Percentiles rank a stretch among this genome's conserved stretches.
These are phyloP conservation scores for Scleroderma bovista DNA, from an alignment of 768 basidiomycete species.

Conservation along the genomic window DNA sequence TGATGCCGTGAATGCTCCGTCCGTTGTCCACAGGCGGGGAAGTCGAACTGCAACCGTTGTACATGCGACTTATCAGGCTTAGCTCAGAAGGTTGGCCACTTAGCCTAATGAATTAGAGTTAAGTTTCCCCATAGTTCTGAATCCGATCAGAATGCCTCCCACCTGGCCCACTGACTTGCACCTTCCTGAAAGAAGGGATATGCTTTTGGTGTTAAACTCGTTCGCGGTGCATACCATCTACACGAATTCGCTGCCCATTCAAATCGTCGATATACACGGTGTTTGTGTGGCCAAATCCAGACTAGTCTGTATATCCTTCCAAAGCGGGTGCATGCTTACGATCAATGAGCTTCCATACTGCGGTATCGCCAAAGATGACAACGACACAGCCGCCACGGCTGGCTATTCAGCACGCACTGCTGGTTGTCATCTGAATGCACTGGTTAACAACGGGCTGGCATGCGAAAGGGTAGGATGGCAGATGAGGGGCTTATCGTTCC, in stretches of 20 bases:
- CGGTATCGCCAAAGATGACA: conserved; percentile 45
- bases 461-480: conserved; percentile 7
- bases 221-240: conserved; percentile 87
- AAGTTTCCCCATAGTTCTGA: not conserved
- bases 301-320: conserved; percentile 61
- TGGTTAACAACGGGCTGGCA: conserved; percentile 50
- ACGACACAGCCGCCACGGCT: conserved; percentile 26
- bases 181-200: conserved; percentile 66
- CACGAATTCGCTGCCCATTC: conserved; percentile 55
- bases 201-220: conserved; percentile 84
- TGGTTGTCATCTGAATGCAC: conserved; percentile 56
- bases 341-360: conserved; percentile 54
- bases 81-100: conserved; percentile 58
- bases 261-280: conserved; percentile 20
- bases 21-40: not conserved
- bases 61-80: conserved; percentile 87
- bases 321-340: conserved; percentile 69
- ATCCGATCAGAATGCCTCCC: conserved; percentile 52
- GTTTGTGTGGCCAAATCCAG: conserved; percentile 52
- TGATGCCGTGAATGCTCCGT: conserved; percentile 3
- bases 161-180: conserved; percentile 57
- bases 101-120: not conserved
- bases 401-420: conserved; percentile 89
- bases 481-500: conserved; percentile 37
- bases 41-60: conserved; percentile 58